These are phyloP conservation scores for Fusarium napiforme DNA, from an alignment of 2,329 filamentous ascomycete species.

Conservation along the genomic window DNA sequence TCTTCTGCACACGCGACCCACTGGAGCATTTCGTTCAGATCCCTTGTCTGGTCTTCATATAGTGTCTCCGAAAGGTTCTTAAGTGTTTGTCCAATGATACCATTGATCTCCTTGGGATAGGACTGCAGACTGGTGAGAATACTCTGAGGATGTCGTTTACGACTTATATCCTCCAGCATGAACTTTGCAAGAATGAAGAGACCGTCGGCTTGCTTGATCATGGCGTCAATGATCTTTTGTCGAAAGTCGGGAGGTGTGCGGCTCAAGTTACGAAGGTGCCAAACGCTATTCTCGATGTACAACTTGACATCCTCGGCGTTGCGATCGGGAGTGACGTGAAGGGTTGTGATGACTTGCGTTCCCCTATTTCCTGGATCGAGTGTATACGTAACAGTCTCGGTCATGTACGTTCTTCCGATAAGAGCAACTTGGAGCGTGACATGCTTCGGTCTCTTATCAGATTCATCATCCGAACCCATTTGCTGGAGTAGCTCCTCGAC, in stretches of 20 bases:
- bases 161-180: conserved; percentile 61
- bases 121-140: conserved; percentile 57
- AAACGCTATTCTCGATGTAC: conserved; percentile 56
- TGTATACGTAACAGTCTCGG: conserved; percentile 49
- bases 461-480: conserved; percentile 45
- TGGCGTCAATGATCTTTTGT: conserved; percentile 52
- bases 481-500: conserved; percentile 52
- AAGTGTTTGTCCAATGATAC: conserved; percentile 55
- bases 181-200: conserved; percentile 62
- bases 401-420: conserved; percentile 56
- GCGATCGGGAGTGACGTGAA: conserved; percentile 57
- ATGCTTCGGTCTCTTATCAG: conserved; percentile 20
- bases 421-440: conserved; percentile 53
- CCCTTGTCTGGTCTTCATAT: conserved; percentile 52
- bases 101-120: conserved; percentile 58
- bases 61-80: conserved; percentile 54
- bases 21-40: conserved; percentile 59
- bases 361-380: conserved; percentile 50
- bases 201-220: conserved; percentile 57
- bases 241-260: conserved; percentile 49
- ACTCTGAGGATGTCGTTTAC: conserved; percentile 57
- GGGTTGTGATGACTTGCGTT: conserved; percentile 49
- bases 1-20: conserved; percentile 60
- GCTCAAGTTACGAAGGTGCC: conserved; percentile 52
- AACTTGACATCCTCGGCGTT: conserved; percentile 55